Evolutionary conservation across 352 stramenopile genomes (phyloP).

Genomic region (Phytophthora pini): DNA sequence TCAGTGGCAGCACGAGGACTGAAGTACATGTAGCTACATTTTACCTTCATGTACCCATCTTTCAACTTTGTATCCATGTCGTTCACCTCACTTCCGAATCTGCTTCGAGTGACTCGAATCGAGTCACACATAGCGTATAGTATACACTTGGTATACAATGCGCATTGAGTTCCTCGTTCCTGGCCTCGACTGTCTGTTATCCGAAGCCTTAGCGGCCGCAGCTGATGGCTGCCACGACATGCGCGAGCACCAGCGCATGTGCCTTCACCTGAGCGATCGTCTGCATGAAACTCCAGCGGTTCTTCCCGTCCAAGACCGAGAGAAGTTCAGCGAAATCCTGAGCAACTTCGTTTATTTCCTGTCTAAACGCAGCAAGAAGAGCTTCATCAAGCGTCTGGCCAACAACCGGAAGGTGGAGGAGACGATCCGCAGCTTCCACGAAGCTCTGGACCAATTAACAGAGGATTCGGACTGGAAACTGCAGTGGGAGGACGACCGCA

Average conservation of each 20-base stretch:
- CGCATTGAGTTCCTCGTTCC: not conserved
- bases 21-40: too few relatives aligned
- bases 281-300: not conserved
- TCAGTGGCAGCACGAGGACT: too few relatives aligned
- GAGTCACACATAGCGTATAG: not conserved
- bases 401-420: constrained; percentile 7
- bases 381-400: constrained; percentile 5
- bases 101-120: not conserved
- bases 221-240: not conserved
- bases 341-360: constrained; percentile 1
- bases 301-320: not conserved
- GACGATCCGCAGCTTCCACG: constrained; percentile 2
- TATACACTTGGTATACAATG: not conserved
- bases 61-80: too few relatives aligned
- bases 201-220: not conserved
- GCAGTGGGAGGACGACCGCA: constrained; percentile 1
- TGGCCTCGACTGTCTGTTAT: not conserved
- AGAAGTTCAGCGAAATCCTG: not conserved
- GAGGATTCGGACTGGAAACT: not conserved
- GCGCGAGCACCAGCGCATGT: constrained; percentile 3
- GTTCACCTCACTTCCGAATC: not conserved
- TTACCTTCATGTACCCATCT: too few relatives aligned
- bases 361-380: constrained; percentile 5
- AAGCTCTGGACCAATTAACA: not conserved
- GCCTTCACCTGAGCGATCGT: constrained; percentile 2